Evolutionary conservation across 495 filamentous ascomycete genomes (phyloP).

Genomic region (Penicillium argentinense): DNA sequence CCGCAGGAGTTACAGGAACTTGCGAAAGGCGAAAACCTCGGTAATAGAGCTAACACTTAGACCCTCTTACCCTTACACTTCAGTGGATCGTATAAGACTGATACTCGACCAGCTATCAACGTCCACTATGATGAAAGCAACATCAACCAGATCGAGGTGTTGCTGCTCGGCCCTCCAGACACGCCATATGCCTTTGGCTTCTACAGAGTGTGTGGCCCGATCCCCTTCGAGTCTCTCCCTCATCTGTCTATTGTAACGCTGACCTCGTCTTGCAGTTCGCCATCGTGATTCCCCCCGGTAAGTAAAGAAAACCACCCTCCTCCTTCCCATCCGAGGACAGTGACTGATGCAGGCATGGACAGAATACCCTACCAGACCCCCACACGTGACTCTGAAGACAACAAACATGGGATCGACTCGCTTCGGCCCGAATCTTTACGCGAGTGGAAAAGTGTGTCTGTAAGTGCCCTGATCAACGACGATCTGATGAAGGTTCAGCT

Average conservation of each 20-base stretch:
- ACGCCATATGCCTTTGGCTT: conserved; percentile 97
- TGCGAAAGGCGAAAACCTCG: no score
- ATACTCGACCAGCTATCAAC: conserved; percentile 20
- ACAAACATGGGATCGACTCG: conserved; percentile 85
- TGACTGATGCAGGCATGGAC: conserved; percentile 3
- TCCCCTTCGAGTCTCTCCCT: not conserved
- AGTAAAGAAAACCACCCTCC: not conserved
- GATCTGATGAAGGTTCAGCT: not conserved
- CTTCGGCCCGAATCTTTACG: conserved; percentile 98
- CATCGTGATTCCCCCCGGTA: conserved; percentile 37
- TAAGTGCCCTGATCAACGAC: conserved; percentile 36
- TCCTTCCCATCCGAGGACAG: not conserved
- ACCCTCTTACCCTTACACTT: no score
- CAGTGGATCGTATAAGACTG: no score
- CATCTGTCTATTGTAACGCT: no score
- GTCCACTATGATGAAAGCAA: conserved; percentile 84
- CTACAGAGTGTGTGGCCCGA: conserved; percentile 68
- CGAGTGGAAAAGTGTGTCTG: conserved; percentile 88
- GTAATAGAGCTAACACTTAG: not conserved
- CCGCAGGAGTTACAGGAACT: no score
- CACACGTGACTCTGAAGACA: conserved; percentile 70
- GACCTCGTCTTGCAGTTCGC: conserved; percentile 25
- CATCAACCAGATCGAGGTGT: conserved; percentile 81
- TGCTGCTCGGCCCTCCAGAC: conserved; percentile 91
- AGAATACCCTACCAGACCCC: conserved; percentile 90